Evolutionary conservation across 2,329 filamentous ascomycete genomes (phyloP).

Genomic region (Neurospora crassa): DNA sequence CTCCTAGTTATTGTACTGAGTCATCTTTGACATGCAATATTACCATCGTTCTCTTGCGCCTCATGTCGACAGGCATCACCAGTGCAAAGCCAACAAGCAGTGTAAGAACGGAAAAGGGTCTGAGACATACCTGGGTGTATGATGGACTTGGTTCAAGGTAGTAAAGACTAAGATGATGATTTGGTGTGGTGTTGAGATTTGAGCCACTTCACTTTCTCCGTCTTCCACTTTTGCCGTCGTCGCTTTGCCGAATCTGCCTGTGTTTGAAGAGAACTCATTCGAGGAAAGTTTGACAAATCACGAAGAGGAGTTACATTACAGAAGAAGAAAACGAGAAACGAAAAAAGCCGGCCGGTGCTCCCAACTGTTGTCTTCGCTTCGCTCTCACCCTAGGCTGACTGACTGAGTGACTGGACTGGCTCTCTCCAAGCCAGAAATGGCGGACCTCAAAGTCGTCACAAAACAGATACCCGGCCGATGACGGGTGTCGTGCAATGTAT

Average conservation of each 20-base stretch:
- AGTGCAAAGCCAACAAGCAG: background rate
- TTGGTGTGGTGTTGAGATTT: background rate
- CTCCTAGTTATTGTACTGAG: background rate
- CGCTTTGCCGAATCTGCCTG: background rate
- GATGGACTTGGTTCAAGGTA: background rate
- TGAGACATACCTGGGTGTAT: background rate
- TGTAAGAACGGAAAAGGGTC: background rate
- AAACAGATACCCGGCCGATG: slow-evolving; percentile 23
- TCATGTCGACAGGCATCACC: background rate
- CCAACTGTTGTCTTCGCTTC: background rate
- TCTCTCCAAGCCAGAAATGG: slow-evolving; percentile 9
- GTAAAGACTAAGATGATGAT: background rate
- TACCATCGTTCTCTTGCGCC: background rate
- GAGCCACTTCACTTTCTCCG: background rate
- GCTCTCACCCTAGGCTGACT: background rate
- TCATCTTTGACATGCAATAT: background rate
- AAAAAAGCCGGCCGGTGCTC: background rate
- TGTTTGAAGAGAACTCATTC: background rate
- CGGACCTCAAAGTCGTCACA: slow-evolving; percentile 26
- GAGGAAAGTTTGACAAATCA: background rate
- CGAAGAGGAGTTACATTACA: background rate
- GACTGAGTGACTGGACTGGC: background rate
- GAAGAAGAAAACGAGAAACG: background rate
- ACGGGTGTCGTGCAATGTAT: slow-evolving; percentile 30
- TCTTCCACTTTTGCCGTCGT: background rate